Evolutionary conservation across 345 rosid species (phyloP).

Genomic region (Hirschfeldia incana): DNA sequence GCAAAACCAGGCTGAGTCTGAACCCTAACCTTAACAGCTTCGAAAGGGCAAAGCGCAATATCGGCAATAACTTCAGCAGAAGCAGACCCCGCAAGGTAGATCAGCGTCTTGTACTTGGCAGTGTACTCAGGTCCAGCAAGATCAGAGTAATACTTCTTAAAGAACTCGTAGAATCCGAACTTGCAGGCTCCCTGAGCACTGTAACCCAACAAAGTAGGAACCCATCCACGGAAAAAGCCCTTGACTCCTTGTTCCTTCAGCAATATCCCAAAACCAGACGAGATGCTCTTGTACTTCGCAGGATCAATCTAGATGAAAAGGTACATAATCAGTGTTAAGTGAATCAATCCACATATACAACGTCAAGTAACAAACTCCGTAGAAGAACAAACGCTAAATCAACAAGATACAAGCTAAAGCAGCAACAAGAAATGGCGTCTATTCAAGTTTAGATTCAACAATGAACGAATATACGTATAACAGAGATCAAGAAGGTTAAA

Average conservation of each 20-base stretch:
- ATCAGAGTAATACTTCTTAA: conserved; percentile 94
- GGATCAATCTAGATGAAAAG: conserved; percentile 73
- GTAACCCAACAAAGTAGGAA: conserved; percentile 93
- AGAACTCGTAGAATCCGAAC: conserved; percentile 95
- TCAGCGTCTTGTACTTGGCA: conserved; percentile 89
- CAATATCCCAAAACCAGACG: conserved; percentile 89
- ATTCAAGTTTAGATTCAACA: not conserved
- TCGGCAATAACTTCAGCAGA: conserved; percentile 97
- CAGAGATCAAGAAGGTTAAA: not conserved
- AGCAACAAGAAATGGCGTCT: not conserved
- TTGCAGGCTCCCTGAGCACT: conserved; percentile 99
- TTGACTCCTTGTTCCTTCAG: conserved; percentile 84
- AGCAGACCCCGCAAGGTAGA: conserved; percentile 98
- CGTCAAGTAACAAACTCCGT: not conserved
- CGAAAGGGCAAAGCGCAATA: conserved; percentile 95
- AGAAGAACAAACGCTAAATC: not conserved
- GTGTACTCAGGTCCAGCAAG: conserved; percentile 89
- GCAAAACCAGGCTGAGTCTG: conserved; percentile 99
- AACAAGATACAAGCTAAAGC: not conserved
- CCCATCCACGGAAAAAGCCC: conserved; percentile 99
- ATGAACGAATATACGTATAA: not conserved
- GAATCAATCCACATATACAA: conserved; percentile 7
- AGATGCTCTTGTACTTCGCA: conserved; percentile 83
- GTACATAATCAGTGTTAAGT: not conserved
- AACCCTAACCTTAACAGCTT: conserved; percentile 98